A percentile compares a stretch with the other conserved stretches of the same genome.
Evolutionary conservation across 1,284 basidiomycete species (phyloP).

Genomic region (Sphaerobolus stellatus): DNA sequence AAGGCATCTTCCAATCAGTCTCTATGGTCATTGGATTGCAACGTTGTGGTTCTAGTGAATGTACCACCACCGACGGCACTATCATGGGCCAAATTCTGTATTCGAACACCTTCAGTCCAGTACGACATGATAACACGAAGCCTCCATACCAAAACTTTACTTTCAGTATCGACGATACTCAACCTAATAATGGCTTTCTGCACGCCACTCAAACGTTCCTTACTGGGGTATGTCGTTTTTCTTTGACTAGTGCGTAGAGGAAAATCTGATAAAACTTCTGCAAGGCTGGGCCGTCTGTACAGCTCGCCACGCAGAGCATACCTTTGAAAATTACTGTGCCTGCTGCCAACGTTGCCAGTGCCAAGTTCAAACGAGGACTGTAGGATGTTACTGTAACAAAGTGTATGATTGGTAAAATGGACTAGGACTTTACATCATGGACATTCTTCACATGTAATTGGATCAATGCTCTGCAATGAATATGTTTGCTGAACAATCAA

Average conservation of each 20-base stretch:
- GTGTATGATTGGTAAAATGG: not conserved
- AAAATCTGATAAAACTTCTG: not conserved
- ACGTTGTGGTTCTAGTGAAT: not conserved
- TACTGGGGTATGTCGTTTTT: not conserved
- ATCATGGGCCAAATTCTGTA: slow-evolving; percentile 2
- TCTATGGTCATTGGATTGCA: slow-evolving; percentile 3
- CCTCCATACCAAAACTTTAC: slow-evolving; percentile 9
- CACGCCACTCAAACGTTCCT: not conserved
- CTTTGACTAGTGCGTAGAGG: not conserved
- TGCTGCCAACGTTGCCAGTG: not conserved
- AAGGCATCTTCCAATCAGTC: not conserved
- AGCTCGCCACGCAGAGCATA: not conserved
- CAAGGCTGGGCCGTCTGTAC: not conserved
- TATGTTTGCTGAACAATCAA: too few species aligned
- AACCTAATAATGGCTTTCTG: not conserved
- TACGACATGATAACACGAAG: not conserved
- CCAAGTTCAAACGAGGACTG: not conserved
- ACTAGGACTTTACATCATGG: too few species aligned
- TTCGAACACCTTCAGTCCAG: not conserved
- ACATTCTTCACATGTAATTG: too few species aligned
- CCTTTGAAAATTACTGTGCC: not conserved
- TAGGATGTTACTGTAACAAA: not conserved
- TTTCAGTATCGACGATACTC: not conserved
- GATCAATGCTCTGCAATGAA: too few species aligned
- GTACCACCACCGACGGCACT: not conserved